Evolutionary conservation across 108 stramenopile genomes (phyloP).

Genomic region (Chaetoceros muelleri): DNA sequence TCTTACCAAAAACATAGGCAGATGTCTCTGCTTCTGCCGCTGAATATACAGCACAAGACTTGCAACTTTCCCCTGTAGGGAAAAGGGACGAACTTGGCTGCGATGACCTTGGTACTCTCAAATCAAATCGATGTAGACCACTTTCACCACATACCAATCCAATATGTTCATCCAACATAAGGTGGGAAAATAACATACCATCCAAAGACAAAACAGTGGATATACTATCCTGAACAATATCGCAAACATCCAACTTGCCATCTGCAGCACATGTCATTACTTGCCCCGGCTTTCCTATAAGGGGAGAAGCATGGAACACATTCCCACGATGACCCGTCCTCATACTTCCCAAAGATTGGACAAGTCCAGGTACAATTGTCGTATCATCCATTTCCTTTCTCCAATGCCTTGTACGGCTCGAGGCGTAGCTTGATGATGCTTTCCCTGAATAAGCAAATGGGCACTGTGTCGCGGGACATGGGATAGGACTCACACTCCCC

Average conservation of each 20-base stretch:
- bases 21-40: constrained; percentile 31
- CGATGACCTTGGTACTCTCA: constrained; percentile 57
- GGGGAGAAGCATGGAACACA: constrained; percentile 65
- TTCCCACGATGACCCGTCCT: constrained; percentile 62
- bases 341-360: constrained; percentile 49
- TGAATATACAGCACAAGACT: constrained; percentile 52
- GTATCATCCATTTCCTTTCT: constrained; percentile 4
- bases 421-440: constrained; percentile 1
- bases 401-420: background rate
- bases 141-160: constrained; percentile 70
- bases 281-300: constrained; percentile 40
- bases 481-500: constrained; percentile 46
- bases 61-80: constrained; percentile 28
- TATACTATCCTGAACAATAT: constrained; percentile 42
- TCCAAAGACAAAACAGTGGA: constrained; percentile 7
- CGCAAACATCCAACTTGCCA: constrained; percentile 50
- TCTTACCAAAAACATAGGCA: constrained; percentile 61
- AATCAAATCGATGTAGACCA: constrained; percentile 59
- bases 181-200: constrained; percentile 72
- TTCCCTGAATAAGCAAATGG: constrained; percentile 27
- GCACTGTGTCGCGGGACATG: constrained; percentile 43
- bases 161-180: constrained; percentile 44
- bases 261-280: constrained; percentile 73
- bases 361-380: constrained; percentile 31
- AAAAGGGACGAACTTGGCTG: constrained; percentile 31